Evolutionary conservation across 306 rosid species (phyloP).

Genomic region (Prunus campanulata): DNA sequence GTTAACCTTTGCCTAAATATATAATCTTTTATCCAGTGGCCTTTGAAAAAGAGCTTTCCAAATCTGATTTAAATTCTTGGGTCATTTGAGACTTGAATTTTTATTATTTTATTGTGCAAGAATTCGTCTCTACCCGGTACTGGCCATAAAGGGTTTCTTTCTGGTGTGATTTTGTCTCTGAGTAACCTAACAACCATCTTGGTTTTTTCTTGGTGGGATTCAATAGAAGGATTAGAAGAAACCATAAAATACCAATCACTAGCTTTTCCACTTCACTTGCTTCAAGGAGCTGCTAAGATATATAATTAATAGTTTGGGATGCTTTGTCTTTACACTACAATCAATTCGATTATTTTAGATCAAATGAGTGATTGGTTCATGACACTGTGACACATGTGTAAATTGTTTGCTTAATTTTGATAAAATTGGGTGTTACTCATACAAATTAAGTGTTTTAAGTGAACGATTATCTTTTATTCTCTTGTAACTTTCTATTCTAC

Average conservation of each 20-base stretch:
- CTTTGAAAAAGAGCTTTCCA: conserved; percentile 20
- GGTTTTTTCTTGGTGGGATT: not conserved
- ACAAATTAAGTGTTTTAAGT: no score
- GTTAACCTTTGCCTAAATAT: conserved; percentile 39
- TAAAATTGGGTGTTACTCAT: no score
- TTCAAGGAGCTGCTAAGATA: not conserved
- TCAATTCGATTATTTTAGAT: no score
- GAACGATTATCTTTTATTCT: no score
- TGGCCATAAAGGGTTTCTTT: conserved; percentile 14
- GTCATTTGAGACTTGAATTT: conserved; percentile 18
- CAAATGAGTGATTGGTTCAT: no score
- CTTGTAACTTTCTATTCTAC: no score
- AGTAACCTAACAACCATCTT: not conserved
- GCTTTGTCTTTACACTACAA: not conserved
- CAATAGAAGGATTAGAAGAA: conserved; percentile 8
- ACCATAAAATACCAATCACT: conserved; percentile 10
- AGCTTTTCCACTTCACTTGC: conserved; percentile 12
- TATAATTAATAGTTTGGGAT: not conserved
- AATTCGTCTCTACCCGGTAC: conserved; percentile 10
- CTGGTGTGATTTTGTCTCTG: not conserved
- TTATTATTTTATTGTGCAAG: conserved; percentile 3
- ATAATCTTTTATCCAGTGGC: conserved; percentile 27
- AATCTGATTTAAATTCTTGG: conserved; percentile 32
- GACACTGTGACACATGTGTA: no score
- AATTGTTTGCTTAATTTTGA: no score